phyloP scores from a whole-genome alignment of 2,329 filamentous ascomycete genomes.

The Ophiostoma montium region DNA sequence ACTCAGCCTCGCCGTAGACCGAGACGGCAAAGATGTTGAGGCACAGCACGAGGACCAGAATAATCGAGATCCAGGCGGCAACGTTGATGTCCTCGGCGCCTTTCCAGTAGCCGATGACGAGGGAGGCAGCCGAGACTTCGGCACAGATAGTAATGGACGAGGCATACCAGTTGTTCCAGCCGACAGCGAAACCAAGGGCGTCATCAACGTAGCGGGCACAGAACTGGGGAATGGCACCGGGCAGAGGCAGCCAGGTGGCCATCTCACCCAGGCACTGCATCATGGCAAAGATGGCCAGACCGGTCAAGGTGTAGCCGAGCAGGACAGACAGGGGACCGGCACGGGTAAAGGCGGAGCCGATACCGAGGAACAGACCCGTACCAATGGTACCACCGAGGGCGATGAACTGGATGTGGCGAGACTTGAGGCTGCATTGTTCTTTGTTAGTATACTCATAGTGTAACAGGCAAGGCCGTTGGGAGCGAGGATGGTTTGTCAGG shows the following conservation, averaged over 20 bases:
- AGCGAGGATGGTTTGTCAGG: not conserved
- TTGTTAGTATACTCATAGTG: not conserved
- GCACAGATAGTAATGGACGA: constrained; percentile 31
- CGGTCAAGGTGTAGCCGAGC: constrained; percentile 28
- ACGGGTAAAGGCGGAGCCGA: constrained; percentile 26
- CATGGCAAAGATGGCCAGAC: constrained; percentile 29
- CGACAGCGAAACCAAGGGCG: constrained; percentile 32
- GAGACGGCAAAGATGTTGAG: constrained; percentile 38
- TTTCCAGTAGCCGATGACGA: constrained; percentile 32
- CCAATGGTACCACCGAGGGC: constrained; percentile 34
- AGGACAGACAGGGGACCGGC: constrained; percentile 30
- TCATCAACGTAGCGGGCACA: constrained; percentile 34
- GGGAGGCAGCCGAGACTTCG: constrained; percentile 31
- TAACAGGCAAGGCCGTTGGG: not conserved
- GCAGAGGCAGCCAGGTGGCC: constrained; percentile 46
- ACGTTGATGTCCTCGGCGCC: constrained; percentile 16
- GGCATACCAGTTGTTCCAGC: constrained; percentile 39
- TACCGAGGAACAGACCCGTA: constrained; percentile 34
- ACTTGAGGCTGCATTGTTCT: constrained; percentile 20
- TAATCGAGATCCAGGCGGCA: constrained; percentile 33
- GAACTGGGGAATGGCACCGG: constrained; percentile 37
- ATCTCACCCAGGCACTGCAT: constrained; percentile 38
- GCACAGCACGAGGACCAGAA: constrained; percentile 29
- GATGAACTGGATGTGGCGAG: constrained; percentile 33
- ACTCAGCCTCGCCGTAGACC: constrained; percentile 37